Evolutionary conservation across 331 rosid species (phyloP), one percentile per base, ranked within the genome.

Genomic region (Quercus lobata): DNA sequence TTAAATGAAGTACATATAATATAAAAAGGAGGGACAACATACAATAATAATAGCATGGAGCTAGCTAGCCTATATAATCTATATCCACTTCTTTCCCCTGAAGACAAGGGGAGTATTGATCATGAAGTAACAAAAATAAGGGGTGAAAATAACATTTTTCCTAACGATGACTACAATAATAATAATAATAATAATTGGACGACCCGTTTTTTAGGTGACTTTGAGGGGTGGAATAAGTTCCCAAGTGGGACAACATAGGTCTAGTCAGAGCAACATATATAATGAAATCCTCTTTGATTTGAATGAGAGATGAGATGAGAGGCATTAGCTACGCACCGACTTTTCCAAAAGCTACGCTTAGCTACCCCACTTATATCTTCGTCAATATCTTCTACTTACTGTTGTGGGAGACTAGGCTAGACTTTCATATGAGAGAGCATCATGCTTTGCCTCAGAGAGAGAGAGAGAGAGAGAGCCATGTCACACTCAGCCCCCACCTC

Each of bases 211-310:
- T 11, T 14, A 7, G 2, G 30, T 9, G 53, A 44, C 24, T 44
- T 34, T 22, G 54, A 18, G 84, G 63, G 18, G 55, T 72, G 85
- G 77, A 76, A 35, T 71, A 82, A 15, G 65, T 70, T 63, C 80
- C 52, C 57, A 76, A 80, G 75, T 77, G 81, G 82, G 91, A 82
- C 89, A 85, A 80, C 55, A 65, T 62, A 68, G 65, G 87, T 80
- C 83, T 74, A 80, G 81, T 85, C 86, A 83, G 72, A 73, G 58
- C 69, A 83, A 73, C 86, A 77, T 72, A 41, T 8, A 41, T 8
- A 8, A 41, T 41, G 46, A 41, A 81, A 79, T 71, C 70, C 52
- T 57, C 75, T 44, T 69, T 63, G 68, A 61, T 19, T 79, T 83
- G 15, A 49, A 27, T 41, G 46, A 41, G 46, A 41, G 46, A 44